These are phyloP conservation scores for Takakia lepidozioides DNA, from an alignment of 225 moss, liverwort and hornwort species.

Conservation along the genomic window DNA sequence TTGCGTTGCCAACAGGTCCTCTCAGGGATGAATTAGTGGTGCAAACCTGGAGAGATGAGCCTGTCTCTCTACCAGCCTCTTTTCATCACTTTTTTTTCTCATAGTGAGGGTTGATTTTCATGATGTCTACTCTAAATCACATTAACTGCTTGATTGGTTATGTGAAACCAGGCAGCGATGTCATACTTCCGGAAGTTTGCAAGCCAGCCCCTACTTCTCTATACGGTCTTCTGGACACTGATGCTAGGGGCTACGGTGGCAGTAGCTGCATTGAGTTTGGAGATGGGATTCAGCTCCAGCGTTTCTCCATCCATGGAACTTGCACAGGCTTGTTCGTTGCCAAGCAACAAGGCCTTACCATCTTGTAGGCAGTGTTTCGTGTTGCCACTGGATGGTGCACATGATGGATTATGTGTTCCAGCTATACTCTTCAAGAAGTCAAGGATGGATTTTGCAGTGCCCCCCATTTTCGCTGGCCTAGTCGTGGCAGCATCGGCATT, in stretches of 20 bases:
- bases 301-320: constrained; percentile 34
- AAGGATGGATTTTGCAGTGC: constrained; percentile 43
- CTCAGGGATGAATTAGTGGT: neutral
- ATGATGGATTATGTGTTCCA: constrained; percentile 40
- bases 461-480: constrained; percentile 52
- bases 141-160: constrained; percentile 5
- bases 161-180: constrained; percentile 19
- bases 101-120: too few species aligned
- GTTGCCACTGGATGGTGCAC: constrained; percentile 55
- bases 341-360: constrained; percentile 35
- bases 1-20: neutral
- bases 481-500: constrained; percentile 50
- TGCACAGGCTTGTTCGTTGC: constrained; percentile 49
- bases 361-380: constrained; percentile 48
- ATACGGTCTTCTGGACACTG: constrained; percentile 51
- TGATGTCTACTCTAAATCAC: neutral
- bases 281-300: constrained; percentile 43
- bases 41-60: too few species aligned
- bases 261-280: constrained; percentile 45
- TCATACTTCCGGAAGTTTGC: constrained; percentile 26
- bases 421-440: constrained; percentile 42
- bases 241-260: constrained; percentile 52
- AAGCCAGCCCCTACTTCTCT: constrained; percentile 33
- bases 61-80: too few species aligned
- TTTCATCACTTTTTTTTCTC: too few species aligned